Conservation (phyloP, 805 yeast species). For the Nakazawaea wickerhamii region DNA sequence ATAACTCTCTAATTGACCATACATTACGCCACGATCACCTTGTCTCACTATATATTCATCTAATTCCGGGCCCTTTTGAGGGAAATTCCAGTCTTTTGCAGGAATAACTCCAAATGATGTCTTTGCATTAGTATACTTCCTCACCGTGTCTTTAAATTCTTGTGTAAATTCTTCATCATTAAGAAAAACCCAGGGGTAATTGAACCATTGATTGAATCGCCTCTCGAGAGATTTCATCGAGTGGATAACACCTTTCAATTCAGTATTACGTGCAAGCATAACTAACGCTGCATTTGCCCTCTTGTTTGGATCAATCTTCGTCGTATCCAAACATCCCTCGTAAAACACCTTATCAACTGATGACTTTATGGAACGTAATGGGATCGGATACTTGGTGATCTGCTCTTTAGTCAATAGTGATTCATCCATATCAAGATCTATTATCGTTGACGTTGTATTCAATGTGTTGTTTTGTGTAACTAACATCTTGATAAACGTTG, state of each 20-base stretch:
- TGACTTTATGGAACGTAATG: slow-evolving; percentile 21
- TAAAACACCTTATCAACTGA: slow-evolving; percentile 25
- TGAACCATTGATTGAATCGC: slow-evolving; percentile 90
- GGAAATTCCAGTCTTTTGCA: slow-evolving; percentile 65
- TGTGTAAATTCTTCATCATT: slow-evolving; percentile 73
- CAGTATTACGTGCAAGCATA: slow-evolving; percentile 77
- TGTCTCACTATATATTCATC: slow-evolving; percentile 61
- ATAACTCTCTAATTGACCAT: slow-evolving; percentile 77
- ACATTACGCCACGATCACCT: slow-evolving; percentile 79
- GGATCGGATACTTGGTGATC: slow-evolving; percentile 19
- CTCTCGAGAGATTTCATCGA: slow-evolving; percentile 75
- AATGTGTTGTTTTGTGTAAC: neutral
- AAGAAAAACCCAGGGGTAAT: slow-evolving; percentile 87
- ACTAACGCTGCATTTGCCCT: slow-evolving; percentile 83
- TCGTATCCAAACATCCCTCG: slow-evolving; percentile 28
- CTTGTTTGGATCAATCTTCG: slow-evolving; percentile 15
- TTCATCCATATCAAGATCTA: slow-evolving; percentile 8
- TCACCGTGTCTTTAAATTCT: slow-evolving; percentile 53
- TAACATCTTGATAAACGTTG: neutral
- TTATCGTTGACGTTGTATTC: slow-evolving; percentile 3
- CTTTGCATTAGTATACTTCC: slow-evolving; percentile 47
- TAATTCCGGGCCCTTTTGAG: slow-evolving; percentile 40
- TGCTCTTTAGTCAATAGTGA: slow-evolving; percentile 2
- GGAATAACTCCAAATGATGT: slow-evolving; percentile 71
- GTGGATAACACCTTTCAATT: slow-evolving; percentile 66